These are phyloP conservation scores for Hawksworthiomyces lignivorus DNA, from an alignment of 2,329 filamentous ascomycete genomes.

Conservation along the genomic window DNA sequence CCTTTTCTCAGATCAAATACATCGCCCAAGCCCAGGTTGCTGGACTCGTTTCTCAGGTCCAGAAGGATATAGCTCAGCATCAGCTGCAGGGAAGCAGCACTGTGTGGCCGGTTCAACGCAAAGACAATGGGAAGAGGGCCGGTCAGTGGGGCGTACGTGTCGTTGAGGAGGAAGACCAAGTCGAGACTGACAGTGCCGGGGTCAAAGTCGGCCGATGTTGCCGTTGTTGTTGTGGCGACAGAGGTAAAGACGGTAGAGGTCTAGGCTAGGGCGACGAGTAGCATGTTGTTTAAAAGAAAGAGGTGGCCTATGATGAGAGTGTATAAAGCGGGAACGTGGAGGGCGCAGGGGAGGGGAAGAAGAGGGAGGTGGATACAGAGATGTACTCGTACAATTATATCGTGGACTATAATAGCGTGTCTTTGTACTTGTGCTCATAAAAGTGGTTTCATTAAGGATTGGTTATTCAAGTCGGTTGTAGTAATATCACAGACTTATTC, in stretches of 20 bases:
- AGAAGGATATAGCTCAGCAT: neutral
- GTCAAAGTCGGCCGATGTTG: neutral
- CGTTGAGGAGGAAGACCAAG: neutral
- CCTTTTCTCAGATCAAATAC: neutral
- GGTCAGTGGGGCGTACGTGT: neutral
- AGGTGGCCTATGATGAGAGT: too few relatives aligned
- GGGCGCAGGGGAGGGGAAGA: too few relatives aligned
- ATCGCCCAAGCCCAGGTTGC: neutral
- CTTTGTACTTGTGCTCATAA: too few relatives aligned
- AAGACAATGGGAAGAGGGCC: neutral
- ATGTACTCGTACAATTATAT: too few relatives aligned
- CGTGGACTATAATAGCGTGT: too few relatives aligned
- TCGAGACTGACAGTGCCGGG: neutral
- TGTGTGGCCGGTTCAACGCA: neutral
- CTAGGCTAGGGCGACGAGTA: neutral
- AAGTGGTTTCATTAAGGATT: too few relatives aligned
- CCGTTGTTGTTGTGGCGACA: neutral
- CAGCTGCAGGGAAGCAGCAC: neutral
- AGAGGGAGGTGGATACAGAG: too few relatives aligned
- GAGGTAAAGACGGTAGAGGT: neutral
- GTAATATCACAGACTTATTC: too few relatives aligned
- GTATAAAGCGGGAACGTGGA: too few relatives aligned
- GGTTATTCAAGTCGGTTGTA: too few relatives aligned
- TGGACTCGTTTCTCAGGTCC: neutral
- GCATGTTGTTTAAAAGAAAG: too few relatives aligned